Evolutionary conservation across 495 filamentous ascomycete genomes (phyloP).

Genomic region (Penicillium paradoxum): DNA sequence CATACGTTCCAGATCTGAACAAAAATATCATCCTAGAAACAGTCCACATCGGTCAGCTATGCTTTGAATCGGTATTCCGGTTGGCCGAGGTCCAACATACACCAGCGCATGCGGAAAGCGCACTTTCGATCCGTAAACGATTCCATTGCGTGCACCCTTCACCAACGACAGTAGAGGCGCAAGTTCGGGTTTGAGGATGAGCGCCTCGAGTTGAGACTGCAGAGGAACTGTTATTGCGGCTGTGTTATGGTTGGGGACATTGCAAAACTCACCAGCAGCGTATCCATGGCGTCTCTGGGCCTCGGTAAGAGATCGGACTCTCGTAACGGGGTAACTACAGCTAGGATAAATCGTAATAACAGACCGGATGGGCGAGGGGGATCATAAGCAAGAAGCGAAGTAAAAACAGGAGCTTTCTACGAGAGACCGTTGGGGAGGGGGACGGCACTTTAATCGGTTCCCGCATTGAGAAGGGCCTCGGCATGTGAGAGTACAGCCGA

Average conservation of each 20-base stretch:
- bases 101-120: conserved; percentile 97
- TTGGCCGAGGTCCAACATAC: conserved; percentile 40
- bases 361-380: neutral
- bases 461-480: conserved; percentile 33
- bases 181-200: conserved; percentile 77
- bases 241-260: conserved; percentile 7
- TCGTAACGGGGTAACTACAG: conserved; percentile 14
- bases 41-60: conserved; percentile 7
- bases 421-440: conserved; percentile 9
- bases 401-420: conserved; percentile 5
- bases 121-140: conserved; percentile 96
- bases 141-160: conserved; percentile 93
- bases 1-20: conserved; percentile 84
- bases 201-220: conserved; percentile 52
- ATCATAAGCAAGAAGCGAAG: conserved; percentile 11
- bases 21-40: conserved; percentile 77
- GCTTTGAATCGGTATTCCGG: neutral
- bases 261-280: conserved; percentile 29
- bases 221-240: neutral
- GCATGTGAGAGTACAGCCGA: conserved; percentile 40
- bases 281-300: conserved; percentile 37
- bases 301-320: conserved; percentile 30
- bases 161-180: conserved; percentile 75
- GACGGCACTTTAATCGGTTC: conserved; percentile 31
- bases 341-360: conserved; percentile 9